Conservation (phyloP, 1,284 basidiomycete genomes). For the Vanrija sp. region DNA sequence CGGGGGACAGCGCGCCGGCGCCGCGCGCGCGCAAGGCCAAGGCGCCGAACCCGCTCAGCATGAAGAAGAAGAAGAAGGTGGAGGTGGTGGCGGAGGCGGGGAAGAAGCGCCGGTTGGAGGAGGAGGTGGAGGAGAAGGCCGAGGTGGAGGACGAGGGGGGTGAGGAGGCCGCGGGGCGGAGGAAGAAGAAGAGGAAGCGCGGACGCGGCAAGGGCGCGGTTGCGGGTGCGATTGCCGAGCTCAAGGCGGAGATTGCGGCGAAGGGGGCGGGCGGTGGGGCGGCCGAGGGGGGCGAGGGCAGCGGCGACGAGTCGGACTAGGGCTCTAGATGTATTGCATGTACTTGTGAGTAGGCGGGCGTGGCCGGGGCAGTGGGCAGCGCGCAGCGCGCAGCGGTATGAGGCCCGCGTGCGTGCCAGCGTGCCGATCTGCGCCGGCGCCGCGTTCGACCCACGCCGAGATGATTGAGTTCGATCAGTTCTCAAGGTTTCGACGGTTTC, state of each 20-base stretch:
- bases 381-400: too few species aligned
- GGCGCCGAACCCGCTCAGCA: constrained; percentile 85
- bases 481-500: too few species aligned
- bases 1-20: constrained; percentile 50
- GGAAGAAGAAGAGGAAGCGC: constrained; percentile 40
- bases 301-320: constrained; percentile 21
- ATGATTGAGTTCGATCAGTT: too few species aligned
- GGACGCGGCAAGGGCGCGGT: constrained; percentile 38
- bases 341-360: too few species aligned
- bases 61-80: constrained; percentile 73
- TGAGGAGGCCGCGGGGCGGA: constrained; percentile 16
- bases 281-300: constrained; percentile 6
- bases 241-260: constrained; percentile 23
- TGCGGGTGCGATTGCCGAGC: constrained; percentile 32
- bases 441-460: too few species aligned
- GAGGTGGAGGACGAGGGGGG: constrained; percentile 3
- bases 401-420: too few species aligned
- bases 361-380: too few species aligned
- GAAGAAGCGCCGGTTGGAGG: constrained; percentile 9
- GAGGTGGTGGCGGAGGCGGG: not conserved
- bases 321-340: not conserved
- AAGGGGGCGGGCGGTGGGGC: constrained; percentile 2
- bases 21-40: constrained; percentile 65
- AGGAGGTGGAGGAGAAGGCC: constrained; percentile 9
- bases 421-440: too few species aligned